A percentile compares a stretch with the other conserved stretches of the same genome.
These are phyloP conservation scores for Calonectria pauciramosa DNA, from an alignment of 2,329 filamentous ascomycete genomes.

Conservation along the genomic window DNA sequence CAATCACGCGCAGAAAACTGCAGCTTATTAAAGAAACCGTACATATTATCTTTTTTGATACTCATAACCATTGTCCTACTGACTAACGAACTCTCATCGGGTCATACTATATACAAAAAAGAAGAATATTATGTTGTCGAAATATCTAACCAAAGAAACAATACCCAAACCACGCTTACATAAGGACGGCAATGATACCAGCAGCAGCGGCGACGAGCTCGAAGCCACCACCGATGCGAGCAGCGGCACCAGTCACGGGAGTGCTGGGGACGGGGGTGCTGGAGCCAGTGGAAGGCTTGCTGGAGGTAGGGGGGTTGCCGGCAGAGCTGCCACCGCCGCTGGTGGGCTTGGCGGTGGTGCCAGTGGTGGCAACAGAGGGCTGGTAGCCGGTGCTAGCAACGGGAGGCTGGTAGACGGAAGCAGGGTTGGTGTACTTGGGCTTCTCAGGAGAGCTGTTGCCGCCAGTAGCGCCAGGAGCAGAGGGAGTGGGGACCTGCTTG, in stretches of 20 bases:
- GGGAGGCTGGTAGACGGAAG: conserved; percentile 1
- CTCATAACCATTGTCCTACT: conserved; percentile 45
- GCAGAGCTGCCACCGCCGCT: conserved; percentile 11
- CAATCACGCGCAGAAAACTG: neutral
- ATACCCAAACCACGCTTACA: conserved; percentile 47
- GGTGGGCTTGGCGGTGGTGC: neutral
- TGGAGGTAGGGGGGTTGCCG: neutral
- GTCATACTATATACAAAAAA: conserved; percentile 47
- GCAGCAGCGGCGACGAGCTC: conserved; percentile 48
- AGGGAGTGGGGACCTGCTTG: conserved; percentile 17
- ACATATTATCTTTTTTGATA: conserved; percentile 35
- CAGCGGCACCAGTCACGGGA: conserved; percentile 48
- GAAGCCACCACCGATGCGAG: conserved; percentile 47
- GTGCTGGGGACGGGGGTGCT: neutral
- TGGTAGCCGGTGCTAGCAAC: neutral
- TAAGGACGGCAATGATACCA: conserved; percentile 50
- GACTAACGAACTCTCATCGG: conserved; percentile 41
- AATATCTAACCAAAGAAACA: conserved; percentile 38
- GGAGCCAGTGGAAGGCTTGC: conserved; percentile 18
- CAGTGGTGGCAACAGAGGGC: neutral
- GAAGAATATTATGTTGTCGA: conserved; percentile 46
- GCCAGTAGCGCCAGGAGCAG: neutral
- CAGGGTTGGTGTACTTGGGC: conserved; percentile 26
- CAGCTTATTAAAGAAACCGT: conserved; percentile 14
- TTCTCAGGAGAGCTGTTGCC: conserved; percentile 12